Percentiles rank a stretch among this genome's conserved stretches.
phyloP scores from a whole-genome alignment of 306 rosid genomes.

The Sechiopsis laciniata region DNA sequence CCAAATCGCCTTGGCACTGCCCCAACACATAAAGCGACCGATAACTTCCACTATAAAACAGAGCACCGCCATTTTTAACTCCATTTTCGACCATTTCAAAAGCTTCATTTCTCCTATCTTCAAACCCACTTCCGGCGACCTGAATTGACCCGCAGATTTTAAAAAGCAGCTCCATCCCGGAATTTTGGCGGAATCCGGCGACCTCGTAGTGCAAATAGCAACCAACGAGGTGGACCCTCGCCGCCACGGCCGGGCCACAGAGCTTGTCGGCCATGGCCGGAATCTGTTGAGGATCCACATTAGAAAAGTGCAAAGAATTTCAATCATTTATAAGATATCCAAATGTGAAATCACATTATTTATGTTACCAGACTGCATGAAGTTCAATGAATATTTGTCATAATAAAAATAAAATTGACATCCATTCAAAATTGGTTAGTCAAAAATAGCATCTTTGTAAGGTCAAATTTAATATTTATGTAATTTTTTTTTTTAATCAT shows the following conservation, averaged over 20 bases:
- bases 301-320: too few species aligned
- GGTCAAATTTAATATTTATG: too few species aligned
- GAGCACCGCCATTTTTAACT: constrained; percentile 40
- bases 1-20: constrained; percentile 78
- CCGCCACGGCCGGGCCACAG: constrained; percentile 57
- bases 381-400: too few species aligned
- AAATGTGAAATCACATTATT: too few species aligned
- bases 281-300: constrained; percentile 7
- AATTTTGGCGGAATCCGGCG: constrained; percentile 51
- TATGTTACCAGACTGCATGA: too few species aligned
- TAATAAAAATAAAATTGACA: too few species aligned
- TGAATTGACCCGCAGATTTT: constrained; percentile 51
- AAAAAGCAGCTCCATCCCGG: constrained; percentile 47
- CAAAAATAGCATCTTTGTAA: too few species aligned
- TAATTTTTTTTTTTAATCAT: too few species aligned
- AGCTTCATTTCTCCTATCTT: constrained; percentile 47
- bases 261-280: constrained; percentile 35
- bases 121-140: constrained; percentile 51
- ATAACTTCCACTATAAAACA: constrained; percentile 68
- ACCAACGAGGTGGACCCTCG: constrained; percentile 70
- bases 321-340: too few species aligned
- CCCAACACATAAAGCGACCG: constrained; percentile 68
- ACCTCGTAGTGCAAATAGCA: constrained; percentile 68
- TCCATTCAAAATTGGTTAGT: too few species aligned
- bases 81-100: constrained; percentile 57